These are phyloP conservation scores for Symbiodinium natans DNA, from an alignment of 73 alveolate genomes.

Conservation along the genomic window DNA sequence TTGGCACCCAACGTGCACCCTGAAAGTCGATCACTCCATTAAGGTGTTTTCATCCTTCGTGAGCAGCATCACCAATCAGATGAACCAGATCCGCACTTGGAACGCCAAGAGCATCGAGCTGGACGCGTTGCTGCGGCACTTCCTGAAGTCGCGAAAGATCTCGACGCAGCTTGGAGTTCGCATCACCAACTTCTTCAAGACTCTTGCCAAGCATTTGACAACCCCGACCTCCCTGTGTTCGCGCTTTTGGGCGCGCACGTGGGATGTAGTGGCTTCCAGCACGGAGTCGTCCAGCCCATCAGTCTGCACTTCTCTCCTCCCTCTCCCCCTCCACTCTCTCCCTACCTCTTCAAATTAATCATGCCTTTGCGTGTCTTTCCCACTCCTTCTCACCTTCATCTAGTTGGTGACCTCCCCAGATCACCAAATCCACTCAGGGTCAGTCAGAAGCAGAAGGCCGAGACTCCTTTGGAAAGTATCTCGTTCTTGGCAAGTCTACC, in stretches of 20 bases:
- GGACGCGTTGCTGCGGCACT: conserved; percentile 6
- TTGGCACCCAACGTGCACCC: too few species aligned
- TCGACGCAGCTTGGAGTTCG: conserved; percentile 27
- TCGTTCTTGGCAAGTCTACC: conserved; percentile 2
- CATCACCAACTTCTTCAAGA: conserved; percentile 13
- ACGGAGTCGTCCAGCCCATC: too few species aligned
- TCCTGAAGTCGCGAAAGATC: conserved; percentile 10
- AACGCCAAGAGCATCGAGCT: conserved; percentile 10
- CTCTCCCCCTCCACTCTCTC: too few species aligned
- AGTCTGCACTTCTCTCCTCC: too few species aligned
- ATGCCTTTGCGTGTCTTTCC: too few species aligned
- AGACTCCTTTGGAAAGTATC: not conserved
- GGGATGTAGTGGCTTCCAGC: too few species aligned
- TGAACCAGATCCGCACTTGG: conserved; percentile 27
- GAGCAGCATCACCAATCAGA: conserved; percentile 31
- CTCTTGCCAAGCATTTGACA: not conserved
- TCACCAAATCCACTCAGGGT: not conserved
- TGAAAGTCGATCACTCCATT: too few species aligned
- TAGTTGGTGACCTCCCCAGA: too few species aligned
- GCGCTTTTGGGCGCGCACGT: too few species aligned
- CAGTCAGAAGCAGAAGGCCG: conserved; percentile 12
- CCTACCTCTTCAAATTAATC: too few species aligned
- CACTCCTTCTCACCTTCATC: too few species aligned
- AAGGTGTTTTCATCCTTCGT: conserved; percentile 15
- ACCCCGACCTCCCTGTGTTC: too few species aligned